A percentile compares a stretch with the other conserved stretches of the same genome.
These are phyloP conservation scores for bread wheat (Triticum aestivum) DNA, from an alignment of 176 grass and related monocot species.

Conservation along the genomic window IWGSC_CS_RefSeq_v2.1 NC_057798.1:749323959-749324458, in stretches of 20 bases:
- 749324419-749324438: not conserved
- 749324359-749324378: not conserved
- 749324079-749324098: too few relatives aligned
- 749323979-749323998: too few relatives aligned
- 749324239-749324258: not conserved
- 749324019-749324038: too few relatives aligned
- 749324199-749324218: too few relatives aligned
- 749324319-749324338: not conserved
- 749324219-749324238: not conserved
- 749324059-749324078: too few relatives aligned
- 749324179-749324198: not conserved
- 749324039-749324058: too few relatives aligned
- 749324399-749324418: not conserved
- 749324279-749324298: not conserved
- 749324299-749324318: not conserved
- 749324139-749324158: not conserved
- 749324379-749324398: not conserved
- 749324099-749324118: too few relatives aligned
- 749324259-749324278: slow-evolving; percentile 7
- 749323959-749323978: slow-evolving; percentile 10
- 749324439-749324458: too few relatives aligned
- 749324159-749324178: not conserved
- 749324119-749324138: not conserved
- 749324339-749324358: slow-evolving; percentile 4
- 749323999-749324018: too few relatives aligned